Evolutionary conservation across 192 early-diverging fungal species (phyloP), one percentile per base, ranked within the genome.

Genomic region (Endogone sp.): DNA sequence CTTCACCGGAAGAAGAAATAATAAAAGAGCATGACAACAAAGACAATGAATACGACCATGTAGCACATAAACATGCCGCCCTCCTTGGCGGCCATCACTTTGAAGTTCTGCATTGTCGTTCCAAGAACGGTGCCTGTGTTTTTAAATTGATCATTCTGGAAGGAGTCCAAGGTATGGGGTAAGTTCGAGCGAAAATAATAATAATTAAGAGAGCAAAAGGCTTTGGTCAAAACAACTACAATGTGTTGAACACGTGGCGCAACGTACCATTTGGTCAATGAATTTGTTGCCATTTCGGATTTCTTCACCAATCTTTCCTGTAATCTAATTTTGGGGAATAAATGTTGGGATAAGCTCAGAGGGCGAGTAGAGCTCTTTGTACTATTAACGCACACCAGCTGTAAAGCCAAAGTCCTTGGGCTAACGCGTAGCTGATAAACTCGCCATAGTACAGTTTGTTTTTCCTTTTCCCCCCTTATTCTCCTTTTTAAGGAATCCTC

Each of bases 91-190:
- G 77, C 77, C 77, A 79, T 79, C 4, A 61, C 54, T 27, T 73
- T 74, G 66, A 79, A 79, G 11, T 74, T 74, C 3, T 64, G 37
- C 69, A 79, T 74, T 20, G 77, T 79, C 44, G 67, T 66, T 27
- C 72, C 70, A 10, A 79, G 67, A 1, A 71, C 57, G 20, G 60
- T 61, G 29, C 70, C 69, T 21, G 77, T 79, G 68, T 68, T 71
- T 24, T 68, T 68, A 60, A 79, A 79, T 71, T 79, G 77, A 59
- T 79, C 72, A 62, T 74, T 79, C 77, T 79, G 64, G 23, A 54
- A 57, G 21, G 56, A 62, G 29, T 44, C 55, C 68, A 49, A 11
- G 29, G 62, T 55, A 56, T 61, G 24, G 22, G 55, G 59, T 25
- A 66, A 68, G 55, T 56, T 56, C 11, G n/a, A n/a, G n/a, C n/a